A percentile compares a stretch with the other conserved stretches of the same genome.
Conservation (phyloP, 2,329 filamentous ascomycete genomes). For the Hypoxylon sp. region DNA sequence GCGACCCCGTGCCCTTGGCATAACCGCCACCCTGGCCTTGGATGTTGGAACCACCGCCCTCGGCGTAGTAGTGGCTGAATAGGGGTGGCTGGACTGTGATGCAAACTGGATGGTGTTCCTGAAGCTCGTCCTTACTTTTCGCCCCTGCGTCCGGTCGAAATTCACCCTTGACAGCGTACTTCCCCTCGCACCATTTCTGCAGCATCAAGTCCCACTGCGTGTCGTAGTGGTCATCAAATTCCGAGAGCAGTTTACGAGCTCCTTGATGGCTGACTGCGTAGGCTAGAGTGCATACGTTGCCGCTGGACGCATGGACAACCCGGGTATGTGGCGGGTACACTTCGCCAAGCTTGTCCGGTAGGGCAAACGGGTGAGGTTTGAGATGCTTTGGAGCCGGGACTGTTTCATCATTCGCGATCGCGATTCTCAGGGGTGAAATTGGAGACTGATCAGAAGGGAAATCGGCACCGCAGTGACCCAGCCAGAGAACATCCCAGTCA, state of each 20-base stretch:
- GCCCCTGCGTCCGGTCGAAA: not conserved
- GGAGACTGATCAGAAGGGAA: conserved; percentile 33
- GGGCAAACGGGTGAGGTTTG: conserved; percentile 48
- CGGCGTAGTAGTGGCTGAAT: conserved; percentile 48
- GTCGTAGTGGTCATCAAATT: conserved; percentile 50
- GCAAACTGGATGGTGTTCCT: conserved; percentile 33
- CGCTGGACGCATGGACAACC: conserved; percentile 54
- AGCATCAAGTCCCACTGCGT: conserved; percentile 52
- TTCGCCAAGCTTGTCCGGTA: conserved; percentile 43
- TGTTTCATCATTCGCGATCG: conserved; percentile 41
- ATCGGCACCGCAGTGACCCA: conserved; percentile 50
- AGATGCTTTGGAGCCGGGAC: conserved; percentile 50
- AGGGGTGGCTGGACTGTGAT: conserved; percentile 52
- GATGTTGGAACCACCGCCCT: conserved; percentile 46
- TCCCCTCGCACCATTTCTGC: conserved; percentile 48
- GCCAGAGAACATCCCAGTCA: conserved; percentile 50
- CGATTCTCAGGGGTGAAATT: conserved; percentile 32
- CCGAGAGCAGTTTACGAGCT: conserved; percentile 56
- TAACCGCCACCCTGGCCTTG: conserved; percentile 48
- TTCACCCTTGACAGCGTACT: conserved; percentile 1
- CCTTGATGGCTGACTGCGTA: conserved; percentile 58
- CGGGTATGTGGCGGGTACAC: conserved; percentile 55
- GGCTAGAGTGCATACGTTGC: conserved; percentile 55
- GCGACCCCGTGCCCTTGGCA: conserved; percentile 44
- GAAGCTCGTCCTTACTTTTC: not conserved